These are phyloP conservation scores for Russula ochroleuca DNA, from an alignment of 768 basidiomycete species.

Conservation along the genomic window DNA sequence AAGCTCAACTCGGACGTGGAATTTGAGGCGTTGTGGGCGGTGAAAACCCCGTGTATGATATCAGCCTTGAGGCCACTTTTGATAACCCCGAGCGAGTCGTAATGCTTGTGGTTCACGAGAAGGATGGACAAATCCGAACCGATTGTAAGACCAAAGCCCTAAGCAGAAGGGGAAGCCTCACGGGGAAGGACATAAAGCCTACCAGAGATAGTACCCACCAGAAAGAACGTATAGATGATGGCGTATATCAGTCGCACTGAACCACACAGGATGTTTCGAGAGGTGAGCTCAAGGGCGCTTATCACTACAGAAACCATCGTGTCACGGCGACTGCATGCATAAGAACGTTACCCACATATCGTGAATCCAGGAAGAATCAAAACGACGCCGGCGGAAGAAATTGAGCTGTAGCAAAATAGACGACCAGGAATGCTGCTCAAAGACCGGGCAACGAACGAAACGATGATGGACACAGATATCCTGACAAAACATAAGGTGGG, in stretches of 20 bases:
- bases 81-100: conserved; percentile 35
- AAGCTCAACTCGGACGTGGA: conserved; percentile 28
- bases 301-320: conserved; percentile 47
- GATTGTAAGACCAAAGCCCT: conserved; percentile 83
- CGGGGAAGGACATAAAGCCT: background rate
- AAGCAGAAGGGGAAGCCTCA: background rate
- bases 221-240: conserved; percentile 78
- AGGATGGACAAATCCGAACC: conserved; percentile 74
- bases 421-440: conserved; percentile 70
- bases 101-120: conserved; percentile 58
- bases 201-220: conserved; percentile 42
- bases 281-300: conserved; percentile 75
- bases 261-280: conserved; percentile 74
- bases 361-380: conserved; percentile 87
- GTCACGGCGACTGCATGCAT: background rate
- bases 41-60: conserved; percentile 51
- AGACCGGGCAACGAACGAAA: conserved; percentile 76
- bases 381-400: conserved; percentile 88
- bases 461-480: conserved; percentile 79
- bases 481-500: conserved; percentile 37
- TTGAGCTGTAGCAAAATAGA: conserved; percentile 84
- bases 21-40: conserved; percentile 36
- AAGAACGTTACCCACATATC: conserved; percentile 48
- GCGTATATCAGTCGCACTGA: conserved; percentile 82
- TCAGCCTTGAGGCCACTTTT: conserved; percentile 31